phyloP scores from a whole-genome alignment of 2,329 filamentous ascomycete genomes.

The Metarhizium sp. region DNA sequence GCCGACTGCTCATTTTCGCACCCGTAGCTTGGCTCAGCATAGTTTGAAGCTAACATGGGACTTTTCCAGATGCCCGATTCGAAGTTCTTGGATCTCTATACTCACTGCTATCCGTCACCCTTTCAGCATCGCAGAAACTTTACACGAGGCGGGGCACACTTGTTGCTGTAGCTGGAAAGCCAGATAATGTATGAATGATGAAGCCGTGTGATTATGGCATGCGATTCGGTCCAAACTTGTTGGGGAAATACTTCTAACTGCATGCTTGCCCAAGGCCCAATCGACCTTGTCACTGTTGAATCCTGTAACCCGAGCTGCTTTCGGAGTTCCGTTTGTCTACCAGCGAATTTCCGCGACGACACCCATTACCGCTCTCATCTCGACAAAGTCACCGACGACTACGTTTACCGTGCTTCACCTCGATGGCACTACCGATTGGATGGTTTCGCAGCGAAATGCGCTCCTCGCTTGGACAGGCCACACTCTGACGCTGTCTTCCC shows the following conservation, averaged over 20 bases:
- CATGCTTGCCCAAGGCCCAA: conserved; percentile 50
- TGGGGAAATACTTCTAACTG: neutral
- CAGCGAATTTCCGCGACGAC: conserved; percentile 81
- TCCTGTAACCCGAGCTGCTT: conserved; percentile 66
- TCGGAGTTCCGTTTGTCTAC: conserved; percentile 92
- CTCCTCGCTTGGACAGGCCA: conserved; percentile 96
- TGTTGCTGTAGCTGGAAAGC: conserved; percentile 79
- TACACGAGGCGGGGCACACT: conserved; percentile 89
- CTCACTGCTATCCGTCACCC: conserved; percentile 84
- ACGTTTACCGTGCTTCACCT: conserved; percentile 83
- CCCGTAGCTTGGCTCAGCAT: neutral
- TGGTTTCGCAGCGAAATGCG: conserved; percentile 77
- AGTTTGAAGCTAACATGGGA: neutral
- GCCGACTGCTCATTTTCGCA: neutral
- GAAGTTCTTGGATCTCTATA: conserved; percentile 88
- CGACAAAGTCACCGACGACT: conserved; percentile 76
- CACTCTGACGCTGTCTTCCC: conserved; percentile 66
- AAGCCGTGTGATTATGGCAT: too few relatives aligned
- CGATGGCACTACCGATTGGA: conserved; percentile 92
- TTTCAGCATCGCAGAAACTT: conserved; percentile 87
- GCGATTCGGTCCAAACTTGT: neutral
- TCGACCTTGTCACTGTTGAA: conserved; percentile 83
- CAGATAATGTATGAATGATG: conserved; percentile 62
- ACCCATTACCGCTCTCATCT: conserved; percentile 80
- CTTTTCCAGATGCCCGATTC: conserved; percentile 77